Evolutionary conservation across 352 stramenopile genomes (phyloP), one percentile per base, ranked within the genome.

Genomic region (Aphanomyces cochlioides): DNA sequence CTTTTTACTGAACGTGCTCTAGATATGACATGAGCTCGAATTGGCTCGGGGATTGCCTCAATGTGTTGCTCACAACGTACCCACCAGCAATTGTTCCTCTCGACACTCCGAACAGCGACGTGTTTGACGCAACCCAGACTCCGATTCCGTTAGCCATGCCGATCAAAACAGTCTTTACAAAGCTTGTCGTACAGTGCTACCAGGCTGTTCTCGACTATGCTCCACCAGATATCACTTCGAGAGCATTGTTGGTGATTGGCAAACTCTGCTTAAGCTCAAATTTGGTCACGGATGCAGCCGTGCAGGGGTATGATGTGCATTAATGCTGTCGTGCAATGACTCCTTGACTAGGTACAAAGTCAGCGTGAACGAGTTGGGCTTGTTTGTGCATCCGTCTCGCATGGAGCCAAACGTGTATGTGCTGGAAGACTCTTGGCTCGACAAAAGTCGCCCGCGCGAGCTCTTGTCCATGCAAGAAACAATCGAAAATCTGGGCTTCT

Each of bases 141-240:
- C 75, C 76, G 1, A 81, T 94, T 21, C 84, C 81, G 28, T 73
- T 95, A 12, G 87, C 86, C 4, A 79, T 85, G 4, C 78, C 86
- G 0, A 77, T 80, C 4, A 94, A 93, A 69, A 93, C 86, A 6
- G 80, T 94, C 5, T 96, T 96, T 65, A 96, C 88, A 8, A 96
- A 96, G 74, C 79, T 96, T 0, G 90, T 90, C 45, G 79, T 96
- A 37, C 92, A 92, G 56, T 85, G 92, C 15, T 95, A 94, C 67
- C 83, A 96, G 60, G 82, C 81, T 19, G 68, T 93, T 7, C 72
- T 93, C 5, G 88, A 96, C 72, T 96, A 96, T 56, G 78, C 86
- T 10, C 88, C 88, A 39, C 69, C 88, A 7, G 45, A 34, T 8
- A 67, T 75, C 10, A 34, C 58, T 10, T 15, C 70, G 5, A 36